These are phyloP conservation scores for Cyamopsis tetragonoloba DNA, from an alignment of 306 rosid species.

Conservation along the genomic window DNA sequence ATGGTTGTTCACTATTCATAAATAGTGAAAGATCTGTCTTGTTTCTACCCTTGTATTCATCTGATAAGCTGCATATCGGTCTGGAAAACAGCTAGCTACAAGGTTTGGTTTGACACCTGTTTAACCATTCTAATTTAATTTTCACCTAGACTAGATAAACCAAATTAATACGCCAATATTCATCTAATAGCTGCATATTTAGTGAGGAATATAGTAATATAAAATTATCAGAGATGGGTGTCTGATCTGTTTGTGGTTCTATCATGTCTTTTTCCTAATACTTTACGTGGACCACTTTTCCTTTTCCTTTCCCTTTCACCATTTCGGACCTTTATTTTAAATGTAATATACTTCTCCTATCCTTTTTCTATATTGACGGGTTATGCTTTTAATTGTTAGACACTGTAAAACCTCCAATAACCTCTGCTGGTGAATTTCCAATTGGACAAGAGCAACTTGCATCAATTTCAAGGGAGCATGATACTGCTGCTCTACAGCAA, in stretches of 20 bases:
- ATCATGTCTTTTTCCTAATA: too few relatives aligned
- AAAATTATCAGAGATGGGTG: too few relatives aligned
- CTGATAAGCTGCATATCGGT: background rate
- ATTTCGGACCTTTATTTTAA: too few relatives aligned
- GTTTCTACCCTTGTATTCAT: background rate
- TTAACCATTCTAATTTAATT: too few relatives aligned
- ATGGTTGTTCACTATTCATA: background rate
- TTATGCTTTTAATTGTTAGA: slow-evolving; percentile 35
- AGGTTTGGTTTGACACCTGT: background rate
- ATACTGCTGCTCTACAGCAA: slow-evolving; percentile 44
- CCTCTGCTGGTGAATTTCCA: slow-evolving; percentile 58
- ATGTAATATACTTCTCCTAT: background rate
- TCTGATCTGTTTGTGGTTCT: too few relatives aligned
- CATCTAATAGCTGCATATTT: background rate
- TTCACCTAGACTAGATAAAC: background rate
- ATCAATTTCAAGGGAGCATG: slow-evolving; percentile 70
- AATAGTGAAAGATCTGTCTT: background rate
- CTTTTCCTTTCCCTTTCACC: background rate
- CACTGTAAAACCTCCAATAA: slow-evolving; percentile 14
- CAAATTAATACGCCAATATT: background rate
- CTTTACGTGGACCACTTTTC: too few relatives aligned
- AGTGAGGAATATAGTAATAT: too few relatives aligned
- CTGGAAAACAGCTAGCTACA: background rate
- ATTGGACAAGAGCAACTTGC: slow-evolving; percentile 75
- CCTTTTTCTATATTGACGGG: background rate